Percentiles rank a stretch among this genome's conserved stretches.
phyloP scores from a whole-genome alignment of 805 yeast genomes.

The Wickerhamomyces pijperi region DNA sequence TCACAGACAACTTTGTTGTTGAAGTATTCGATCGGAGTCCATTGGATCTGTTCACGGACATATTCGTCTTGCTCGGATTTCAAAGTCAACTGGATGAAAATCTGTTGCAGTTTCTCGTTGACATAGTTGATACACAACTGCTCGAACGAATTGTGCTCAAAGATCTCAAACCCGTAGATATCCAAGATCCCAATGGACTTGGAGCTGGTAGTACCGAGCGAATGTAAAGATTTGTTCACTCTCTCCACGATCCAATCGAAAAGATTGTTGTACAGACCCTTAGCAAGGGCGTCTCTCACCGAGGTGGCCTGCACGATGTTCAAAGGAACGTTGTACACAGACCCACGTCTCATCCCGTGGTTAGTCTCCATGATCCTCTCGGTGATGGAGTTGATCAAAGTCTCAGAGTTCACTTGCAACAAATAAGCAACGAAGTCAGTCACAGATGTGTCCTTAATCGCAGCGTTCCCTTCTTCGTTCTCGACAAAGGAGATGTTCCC shows the following conservation, averaged over 20 bases:
- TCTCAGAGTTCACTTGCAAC: slow-evolving; percentile 63
- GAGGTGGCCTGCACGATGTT: slow-evolving; percentile 90
- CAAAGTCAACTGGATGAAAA: slow-evolving; percentile 87
- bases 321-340: slow-evolving; percentile 88
- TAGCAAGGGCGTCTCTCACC: slow-evolving; percentile 89
- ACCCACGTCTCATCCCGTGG: slow-evolving; percentile 84
- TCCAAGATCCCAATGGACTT: slow-evolving; percentile 89
- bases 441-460: slow-evolving; percentile 77
- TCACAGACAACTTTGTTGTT: slow-evolving; percentile 96
- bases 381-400: slow-evolving; percentile 54
- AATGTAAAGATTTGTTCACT: slow-evolving; percentile 68
- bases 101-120: slow-evolving; percentile 92
- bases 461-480: slow-evolving; percentile 78
- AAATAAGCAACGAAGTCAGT: slow-evolving; percentile 90
- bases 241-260: slow-evolving; percentile 96
- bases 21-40: slow-evolving; percentile 96
- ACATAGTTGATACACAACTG: slow-evolving; percentile 94
- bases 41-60: slow-evolving; percentile 85
- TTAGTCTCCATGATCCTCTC: slow-evolving; percentile 84
- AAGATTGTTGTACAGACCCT: slow-evolving; percentile 82
- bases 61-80: slow-evolving; percentile 98
- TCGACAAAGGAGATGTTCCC: slow-evolving; percentile 85
- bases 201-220: slow-evolving; percentile 31
- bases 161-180: slow-evolving; percentile 93
- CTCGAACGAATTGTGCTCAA: slow-evolving; percentile 89